Percentiles rank a stretch among this genome's conserved stretches.
Conservation (phyloP, 148 eudicot species). For the Euryodendron excelsum region DNA sequence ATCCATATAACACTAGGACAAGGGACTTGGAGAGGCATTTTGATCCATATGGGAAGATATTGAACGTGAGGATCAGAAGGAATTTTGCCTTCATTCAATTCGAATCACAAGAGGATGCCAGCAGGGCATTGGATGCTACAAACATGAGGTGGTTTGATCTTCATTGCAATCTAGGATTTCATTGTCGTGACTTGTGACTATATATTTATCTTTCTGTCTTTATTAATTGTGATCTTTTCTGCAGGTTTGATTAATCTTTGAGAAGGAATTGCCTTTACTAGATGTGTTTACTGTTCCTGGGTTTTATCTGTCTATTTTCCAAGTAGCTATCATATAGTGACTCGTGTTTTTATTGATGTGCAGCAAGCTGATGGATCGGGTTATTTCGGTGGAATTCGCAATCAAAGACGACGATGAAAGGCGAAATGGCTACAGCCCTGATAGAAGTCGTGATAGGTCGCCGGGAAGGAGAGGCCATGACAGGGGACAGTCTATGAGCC, state of each 20-base stretch:
- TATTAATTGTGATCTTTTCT: not conserved
- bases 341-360: constrained; percentile 13
- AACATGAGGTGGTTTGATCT: constrained; percentile 56
- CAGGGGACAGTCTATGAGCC: constrained; percentile 38
- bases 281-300: not conserved
- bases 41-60: constrained; percentile 73
- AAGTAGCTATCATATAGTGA: not conserved
- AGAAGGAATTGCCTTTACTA: not conserved
- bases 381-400: constrained; percentile 84
- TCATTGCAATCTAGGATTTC: not conserved
- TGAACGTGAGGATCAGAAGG: constrained; percentile 68
- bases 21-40: constrained; percentile 85
- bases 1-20: constrained; percentile 60
- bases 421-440: constrained; percentile 64
- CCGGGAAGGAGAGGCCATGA: constrained; percentile 51
- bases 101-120: constrained; percentile 83
- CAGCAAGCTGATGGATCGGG: constrained; percentile 82
- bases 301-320: not conserved
- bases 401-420: constrained; percentile 66
- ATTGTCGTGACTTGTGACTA: not conserved
- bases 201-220: not conserved
- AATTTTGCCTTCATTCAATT: constrained; percentile 83
- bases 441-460: constrained; percentile 58
- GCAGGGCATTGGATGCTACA: constrained; percentile 77
- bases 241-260: not conserved